Evolutionary conservation across 345 rosid genomes (phyloP).

Genomic region (Bruguiera parviflora): DNA sequence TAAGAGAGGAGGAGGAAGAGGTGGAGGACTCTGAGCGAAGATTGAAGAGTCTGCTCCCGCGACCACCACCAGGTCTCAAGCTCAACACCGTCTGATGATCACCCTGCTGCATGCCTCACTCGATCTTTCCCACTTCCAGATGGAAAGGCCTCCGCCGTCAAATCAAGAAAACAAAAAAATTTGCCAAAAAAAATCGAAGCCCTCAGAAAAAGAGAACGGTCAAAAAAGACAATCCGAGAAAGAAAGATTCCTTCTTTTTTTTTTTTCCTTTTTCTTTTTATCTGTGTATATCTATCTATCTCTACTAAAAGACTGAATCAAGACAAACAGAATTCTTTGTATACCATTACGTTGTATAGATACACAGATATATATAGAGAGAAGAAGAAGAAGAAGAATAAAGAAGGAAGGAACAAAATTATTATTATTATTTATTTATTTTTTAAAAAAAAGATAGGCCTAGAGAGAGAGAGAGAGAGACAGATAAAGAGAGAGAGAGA

Average conservation of each 20-base stretch:
- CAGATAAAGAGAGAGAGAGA: no score
- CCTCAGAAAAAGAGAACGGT: neutral
- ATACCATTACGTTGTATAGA: no score
- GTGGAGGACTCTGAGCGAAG: constrained; percentile 20
- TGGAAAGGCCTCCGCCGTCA: constrained; percentile 1
- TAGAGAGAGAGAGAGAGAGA: neutral
- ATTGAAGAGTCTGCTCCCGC: constrained; percentile 22
- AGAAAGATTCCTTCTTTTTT: neutral
- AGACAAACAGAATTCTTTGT: no score
- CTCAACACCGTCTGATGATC: constrained; percentile 36
- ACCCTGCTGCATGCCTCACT: constrained; percentile 18
- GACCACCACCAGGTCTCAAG: constrained; percentile 33
- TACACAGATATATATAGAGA: no score
- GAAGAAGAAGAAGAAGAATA: no score
- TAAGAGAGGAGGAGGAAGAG: constrained; percentile 5
- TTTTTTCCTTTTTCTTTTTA: no score
- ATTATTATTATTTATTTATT: no score
- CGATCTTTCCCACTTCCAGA: neutral
- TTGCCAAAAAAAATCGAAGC: neutral
- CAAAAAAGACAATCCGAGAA: neutral
- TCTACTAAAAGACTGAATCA: no score
- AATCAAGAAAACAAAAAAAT: neutral
- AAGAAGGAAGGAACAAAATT: neutral
- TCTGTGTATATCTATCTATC: neutral
- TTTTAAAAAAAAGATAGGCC: neutral